Percentiles rank a stretch among this genome's conserved stretches.
These are phyloP conservation scores for Phytophthora agathidicida DNA, from an alignment of 352 stramenopile species.

Conservation along the genomic window DNA sequence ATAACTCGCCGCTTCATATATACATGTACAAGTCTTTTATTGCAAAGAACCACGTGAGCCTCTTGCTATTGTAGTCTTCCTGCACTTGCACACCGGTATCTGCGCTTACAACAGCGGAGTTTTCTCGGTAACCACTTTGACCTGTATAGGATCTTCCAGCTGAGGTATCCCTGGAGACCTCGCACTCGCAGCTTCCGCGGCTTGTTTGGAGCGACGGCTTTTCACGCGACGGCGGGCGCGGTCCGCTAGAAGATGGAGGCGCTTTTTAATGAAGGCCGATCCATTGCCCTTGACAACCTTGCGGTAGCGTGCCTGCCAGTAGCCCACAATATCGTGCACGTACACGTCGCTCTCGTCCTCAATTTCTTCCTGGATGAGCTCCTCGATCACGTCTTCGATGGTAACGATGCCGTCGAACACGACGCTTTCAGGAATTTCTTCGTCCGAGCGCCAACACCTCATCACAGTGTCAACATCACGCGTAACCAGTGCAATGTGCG, in stretches of 20 bases:
- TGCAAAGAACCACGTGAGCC: background rate
- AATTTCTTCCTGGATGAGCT: slow-evolving; percentile 92
- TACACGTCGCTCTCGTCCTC: slow-evolving; percentile 90
- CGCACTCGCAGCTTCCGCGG: slow-evolving; percentile 18
- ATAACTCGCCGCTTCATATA: too few species aligned
- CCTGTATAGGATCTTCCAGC: slow-evolving; percentile 40
- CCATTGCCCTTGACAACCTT: slow-evolving; percentile 36
- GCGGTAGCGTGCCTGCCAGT: slow-evolving; percentile 49
- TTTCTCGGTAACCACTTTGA: slow-evolving; percentile 57
- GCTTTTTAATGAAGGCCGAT: slow-evolving; percentile 49
- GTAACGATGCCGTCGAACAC: slow-evolving; percentile 91
- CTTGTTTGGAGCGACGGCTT: slow-evolving; percentile 38
- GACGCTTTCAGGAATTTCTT: slow-evolving; percentile 51
- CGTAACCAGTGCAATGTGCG: slow-evolving; percentile 86
- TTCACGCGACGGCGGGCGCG: slow-evolving; percentile 44
- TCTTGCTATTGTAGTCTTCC: too few species aligned
- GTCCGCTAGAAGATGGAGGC: slow-evolving; percentile 43
- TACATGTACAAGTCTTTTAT: background rate
- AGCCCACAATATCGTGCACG: slow-evolving; percentile 67
- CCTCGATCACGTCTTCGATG: slow-evolving; percentile 94
- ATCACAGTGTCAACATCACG: slow-evolving; percentile 54
- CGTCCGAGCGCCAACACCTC: slow-evolving; percentile 54
- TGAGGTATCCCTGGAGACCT: slow-evolving; percentile 11
- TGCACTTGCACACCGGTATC: too few species aligned
- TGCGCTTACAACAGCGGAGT: slow-evolving; percentile 53